Conservation (phyloP, 208 protist species). For the Acanthamoeba healyi region DNA sequence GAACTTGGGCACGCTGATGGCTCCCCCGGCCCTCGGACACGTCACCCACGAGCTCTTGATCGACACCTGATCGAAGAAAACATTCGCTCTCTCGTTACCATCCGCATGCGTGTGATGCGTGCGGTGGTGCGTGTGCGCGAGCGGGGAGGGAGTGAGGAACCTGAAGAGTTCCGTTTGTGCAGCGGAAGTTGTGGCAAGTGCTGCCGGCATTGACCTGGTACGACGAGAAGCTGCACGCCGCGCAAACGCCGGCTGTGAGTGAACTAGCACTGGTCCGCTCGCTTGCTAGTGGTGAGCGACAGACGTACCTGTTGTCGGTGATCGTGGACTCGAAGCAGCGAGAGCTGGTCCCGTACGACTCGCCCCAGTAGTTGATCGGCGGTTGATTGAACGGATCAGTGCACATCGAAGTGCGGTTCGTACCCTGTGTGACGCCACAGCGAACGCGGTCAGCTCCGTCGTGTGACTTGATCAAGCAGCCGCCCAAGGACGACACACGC, state of each 20-base stretch:
- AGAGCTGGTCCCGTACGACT: conserved; percentile 23
- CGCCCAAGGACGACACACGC: not conserved
- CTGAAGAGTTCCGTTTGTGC: not conserved
- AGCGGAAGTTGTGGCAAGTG: conserved; percentile 40
- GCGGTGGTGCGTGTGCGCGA: not conserved
- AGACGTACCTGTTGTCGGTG: not conserved
- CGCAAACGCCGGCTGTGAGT: not conserved
- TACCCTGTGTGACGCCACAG: not conserved
- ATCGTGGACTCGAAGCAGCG: conserved; percentile 59
- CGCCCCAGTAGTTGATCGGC: conserved; percentile 53
- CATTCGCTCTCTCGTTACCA: no score
- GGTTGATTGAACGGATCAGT: not conserved
- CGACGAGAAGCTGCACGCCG: not conserved
- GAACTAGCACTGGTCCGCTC: no score
- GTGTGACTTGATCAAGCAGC: not conserved
- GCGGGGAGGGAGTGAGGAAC: not conserved
- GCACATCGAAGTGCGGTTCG: conserved; percentile 33
- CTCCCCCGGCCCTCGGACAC: not conserved
- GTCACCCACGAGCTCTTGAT: conserved; percentile 13
- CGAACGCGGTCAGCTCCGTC: no score
- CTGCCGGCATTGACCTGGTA: conserved; percentile 31
- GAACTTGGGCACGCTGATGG: conserved; percentile 38
- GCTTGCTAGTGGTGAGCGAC: not conserved
- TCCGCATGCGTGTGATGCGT: no score
- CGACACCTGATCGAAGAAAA: not conserved